Evolutionary conservation across 805 yeast genomes (phyloP), one percentile per base, ranked within the genome.

Genomic region (Metahyphopichia silvanorum): DNA sequence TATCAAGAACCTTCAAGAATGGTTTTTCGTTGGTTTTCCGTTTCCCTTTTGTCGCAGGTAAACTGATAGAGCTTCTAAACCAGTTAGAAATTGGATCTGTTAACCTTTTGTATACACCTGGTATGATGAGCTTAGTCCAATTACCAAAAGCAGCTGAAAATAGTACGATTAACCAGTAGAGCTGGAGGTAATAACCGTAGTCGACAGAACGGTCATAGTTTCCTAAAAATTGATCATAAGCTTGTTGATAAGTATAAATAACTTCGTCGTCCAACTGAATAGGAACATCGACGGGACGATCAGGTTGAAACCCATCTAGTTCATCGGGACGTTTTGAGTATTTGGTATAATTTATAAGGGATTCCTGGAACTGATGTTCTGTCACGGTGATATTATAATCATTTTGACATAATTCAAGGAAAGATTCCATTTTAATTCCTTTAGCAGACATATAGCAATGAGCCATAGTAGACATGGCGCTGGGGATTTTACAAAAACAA

Each of bases 131-230:
- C 34, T 58, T 62, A 26, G 57, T 28, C 69, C 69, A 64, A 38
- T 65, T 60, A 1, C 50, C 48, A 1, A 52, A 16, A 4, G 59
- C 48, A 2, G 53, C 62, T 2, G 51, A 10, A 0, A 35, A 17
- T 20, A 59, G 51, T 2, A 60, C 54, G 0, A 41, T 36, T 3
- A 43, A 35, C 72, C 72, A 66, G 37, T 50, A 66, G 3, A 44
- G 17, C 2, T 54, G 47, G 25, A 63, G 28, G 28, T 45, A 46
- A 18, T 48, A 51, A 13, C 70, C 82, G 46, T 69, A 54, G 37
- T 55, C 62, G 18, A 73, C 61, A 3, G 79, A 71, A 15, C 56
- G 55, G 33, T 63, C 65, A 35, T 61, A 63, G 46, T 64, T 66
- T 7, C 70, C 70, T 27, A 65, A 46, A 37, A 58, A 66, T 30